Conservation (phyloP, 2,329 filamentous ascomycete genomes). For the Epichloe hybrida region DNA sequence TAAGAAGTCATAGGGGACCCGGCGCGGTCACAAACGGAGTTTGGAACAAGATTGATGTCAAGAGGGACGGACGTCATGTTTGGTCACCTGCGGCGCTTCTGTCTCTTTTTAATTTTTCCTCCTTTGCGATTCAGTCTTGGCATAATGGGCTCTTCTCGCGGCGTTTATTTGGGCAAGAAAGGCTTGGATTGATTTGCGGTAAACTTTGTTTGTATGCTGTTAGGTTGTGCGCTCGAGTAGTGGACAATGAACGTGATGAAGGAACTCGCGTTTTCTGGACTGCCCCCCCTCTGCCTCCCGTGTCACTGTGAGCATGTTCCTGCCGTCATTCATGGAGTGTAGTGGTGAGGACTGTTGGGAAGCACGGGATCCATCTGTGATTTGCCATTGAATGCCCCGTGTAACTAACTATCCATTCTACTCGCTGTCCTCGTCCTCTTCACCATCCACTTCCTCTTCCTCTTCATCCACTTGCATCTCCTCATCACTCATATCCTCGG, state of each 20-base stretch:
- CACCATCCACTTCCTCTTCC: constrained; percentile 13
- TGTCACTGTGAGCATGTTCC: neutral
- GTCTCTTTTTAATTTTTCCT: neutral
- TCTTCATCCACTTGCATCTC: constrained; percentile 21
- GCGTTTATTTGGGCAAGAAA: neutral
- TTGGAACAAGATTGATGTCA: neutral
- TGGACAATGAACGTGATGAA: neutral
- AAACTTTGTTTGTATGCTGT: neutral
- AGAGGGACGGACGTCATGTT: no score
- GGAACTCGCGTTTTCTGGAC: neutral
- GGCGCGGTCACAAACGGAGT: neutral
- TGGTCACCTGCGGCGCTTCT: neutral
- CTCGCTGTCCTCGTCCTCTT: constrained; percentile 11
- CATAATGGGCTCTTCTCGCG: neutral
- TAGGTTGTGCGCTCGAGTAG: neutral
- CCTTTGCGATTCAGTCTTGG: no score
- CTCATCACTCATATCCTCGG: constrained; percentile 27
- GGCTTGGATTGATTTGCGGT: neutral
- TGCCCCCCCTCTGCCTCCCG: neutral
- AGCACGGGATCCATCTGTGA: neutral
- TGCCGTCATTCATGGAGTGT: no score
- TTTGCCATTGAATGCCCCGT: neutral
- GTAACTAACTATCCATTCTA: neutral
- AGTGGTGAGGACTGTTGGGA: neutral
- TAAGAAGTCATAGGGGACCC: neutral